Percentiles rank a stretch among this genome's conserved stretches.
Conservation (phyloP, 2,329 filamentous ascomycete genomes). For the Calonectria leucothoes region DNA sequence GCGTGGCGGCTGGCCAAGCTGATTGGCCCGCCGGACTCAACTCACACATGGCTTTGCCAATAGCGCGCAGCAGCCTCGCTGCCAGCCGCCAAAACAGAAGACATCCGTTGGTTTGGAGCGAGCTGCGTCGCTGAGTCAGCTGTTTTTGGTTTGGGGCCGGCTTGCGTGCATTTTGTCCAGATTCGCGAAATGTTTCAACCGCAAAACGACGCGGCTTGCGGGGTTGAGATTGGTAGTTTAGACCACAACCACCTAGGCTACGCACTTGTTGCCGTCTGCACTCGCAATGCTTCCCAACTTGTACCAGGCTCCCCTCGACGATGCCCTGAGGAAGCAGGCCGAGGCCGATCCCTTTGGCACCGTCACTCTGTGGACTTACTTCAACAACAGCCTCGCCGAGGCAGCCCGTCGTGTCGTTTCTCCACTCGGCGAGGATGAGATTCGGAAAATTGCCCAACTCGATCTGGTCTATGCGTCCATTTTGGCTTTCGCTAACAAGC, state of each 20-base stretch:
- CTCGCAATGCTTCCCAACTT: slow-evolving; percentile 13
- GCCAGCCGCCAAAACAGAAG: not conserved
- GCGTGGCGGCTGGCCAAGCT: not conserved
- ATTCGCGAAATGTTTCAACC: not conserved
- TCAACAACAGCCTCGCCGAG: slow-evolving; percentile 12
- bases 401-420: not conserved
- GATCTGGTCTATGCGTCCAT: slow-evolving; percentile 19
- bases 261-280: too few species aligned
- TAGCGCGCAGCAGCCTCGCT: not conserved
- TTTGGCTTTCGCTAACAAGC: not conserved
- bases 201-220: not conserved
- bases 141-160: not conserved
- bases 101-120: not conserved
- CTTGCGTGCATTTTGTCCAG: not conserved
- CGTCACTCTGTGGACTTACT: slow-evolving; percentile 23
- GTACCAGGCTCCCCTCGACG: not conserved
- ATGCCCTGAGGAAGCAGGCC: not conserved
- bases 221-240: not conserved
- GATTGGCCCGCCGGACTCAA: not conserved
- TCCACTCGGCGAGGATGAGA: not conserved
- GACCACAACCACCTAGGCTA: too few species aligned
- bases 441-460: not conserved
- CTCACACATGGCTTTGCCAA: not conserved
- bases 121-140: not conserved
- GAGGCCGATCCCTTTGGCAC: slow-evolving; percentile 19